Evolutionary conservation across 768 basidiomycete genomes (phyloP).

Genomic region (Thelephora ganbajun): DNA sequence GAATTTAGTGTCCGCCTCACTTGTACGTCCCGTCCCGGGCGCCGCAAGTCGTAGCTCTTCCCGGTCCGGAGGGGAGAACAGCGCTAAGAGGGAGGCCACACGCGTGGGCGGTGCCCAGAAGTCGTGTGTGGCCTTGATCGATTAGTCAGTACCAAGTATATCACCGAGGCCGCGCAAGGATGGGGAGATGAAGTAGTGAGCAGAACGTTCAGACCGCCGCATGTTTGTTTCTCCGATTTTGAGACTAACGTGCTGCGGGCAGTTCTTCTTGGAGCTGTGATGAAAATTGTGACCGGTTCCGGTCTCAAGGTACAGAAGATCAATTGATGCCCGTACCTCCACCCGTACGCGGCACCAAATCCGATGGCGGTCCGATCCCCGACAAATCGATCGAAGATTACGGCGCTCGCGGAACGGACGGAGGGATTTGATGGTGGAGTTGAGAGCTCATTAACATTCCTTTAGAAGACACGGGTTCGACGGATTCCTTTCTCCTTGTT

Average conservation of each 20-base stretch:
- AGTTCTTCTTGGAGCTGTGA: constrained; percentile 87
- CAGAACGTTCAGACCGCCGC: not conserved
- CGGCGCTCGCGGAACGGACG: constrained; percentile 36
- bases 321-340: constrained; percentile 36
- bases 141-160: constrained; percentile 66
- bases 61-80: constrained; percentile 21
- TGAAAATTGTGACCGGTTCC: constrained; percentile 53
- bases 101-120: constrained; percentile 77
- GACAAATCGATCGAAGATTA: constrained; percentile 63
- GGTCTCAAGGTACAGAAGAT: constrained; percentile 39
- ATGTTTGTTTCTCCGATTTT: not conserved
- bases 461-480: constrained; percentile 24
- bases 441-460: constrained; percentile 71
- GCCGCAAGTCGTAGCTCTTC: constrained; percentile 44
- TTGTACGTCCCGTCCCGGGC: constrained; percentile 87
- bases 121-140: constrained; percentile 75
- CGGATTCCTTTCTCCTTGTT: not conserved
- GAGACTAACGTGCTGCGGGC: constrained; percentile 40
- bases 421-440: constrained; percentile 78
- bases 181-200: constrained; percentile 90
- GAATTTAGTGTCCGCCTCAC: constrained; percentile 79
- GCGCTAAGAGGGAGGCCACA: constrained; percentile 48
- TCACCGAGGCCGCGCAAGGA: constrained; percentile 48
- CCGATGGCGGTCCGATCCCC: constrained; percentile 65
- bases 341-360: constrained; percentile 18